Base-by-base conservation (phyloP, 331 rosid species). In the Malus hybrid region DNA sequence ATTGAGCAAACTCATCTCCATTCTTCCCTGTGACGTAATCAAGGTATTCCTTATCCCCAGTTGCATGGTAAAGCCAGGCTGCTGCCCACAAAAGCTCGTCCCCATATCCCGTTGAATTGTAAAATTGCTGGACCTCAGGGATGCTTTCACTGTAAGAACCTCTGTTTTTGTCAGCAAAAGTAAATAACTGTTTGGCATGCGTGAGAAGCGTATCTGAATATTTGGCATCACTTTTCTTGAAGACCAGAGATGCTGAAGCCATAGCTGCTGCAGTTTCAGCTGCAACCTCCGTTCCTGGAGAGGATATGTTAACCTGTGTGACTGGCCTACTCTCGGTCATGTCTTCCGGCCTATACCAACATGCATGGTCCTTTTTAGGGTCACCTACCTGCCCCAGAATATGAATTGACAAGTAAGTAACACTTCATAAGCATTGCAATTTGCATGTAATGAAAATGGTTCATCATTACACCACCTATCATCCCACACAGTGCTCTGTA, bases 21-120 rank as follows among this genome's bases (percentile, higher is more conserved):
- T 79, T 79, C 60, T 82, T 70, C 48, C 96, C 93, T 55, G 88
- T 80, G 79, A 89, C 99, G 65, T 85, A 95, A 46, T 86, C n/a
- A 73, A 95, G 86, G 80, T 92, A 95, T 34, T 86, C 48, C 33
- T 79, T 81, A 75, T 92, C 97, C 39, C 80, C 81, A 33, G 99
- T 92, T 31, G 99, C 99, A 85, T 92, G 97, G 83, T 87, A 95
- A 74, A 95, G 96, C 99, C 99, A 95, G 79, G 92, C 87, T 62
- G 98, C 99, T 9, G 96, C 98, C 99, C 99, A 95, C 65, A 95
- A 80, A 67, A 95, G 99, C 84, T 95, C 99, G 60, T 95, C 99
- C 16, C 91, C 96, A 29, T 77, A 95, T 75, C 97, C 99, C 66
- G 97, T 86, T 73, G 97, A 95, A 79, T 95, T 95, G 84, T 95